A percentile compares a stretch with the other conserved stretches of the same genome.
These are phyloP conservation scores for Tagetes patula DNA, from an alignment of 129 eudicot genomes.

Conservation along the genomic window DNA sequence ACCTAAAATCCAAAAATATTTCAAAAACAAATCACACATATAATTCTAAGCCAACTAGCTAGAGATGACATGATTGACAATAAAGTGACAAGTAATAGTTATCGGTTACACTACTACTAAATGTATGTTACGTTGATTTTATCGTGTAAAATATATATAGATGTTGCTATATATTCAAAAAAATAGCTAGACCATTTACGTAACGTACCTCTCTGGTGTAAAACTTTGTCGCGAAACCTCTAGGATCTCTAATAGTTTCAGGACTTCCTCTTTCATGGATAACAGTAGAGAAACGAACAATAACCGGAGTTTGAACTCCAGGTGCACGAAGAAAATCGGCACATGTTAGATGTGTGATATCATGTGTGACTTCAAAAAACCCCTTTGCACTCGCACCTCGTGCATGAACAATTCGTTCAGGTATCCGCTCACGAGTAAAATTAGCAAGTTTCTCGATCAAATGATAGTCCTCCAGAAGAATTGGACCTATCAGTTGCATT, in stretches of 20 bases:
- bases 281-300: constrained; percentile 87
- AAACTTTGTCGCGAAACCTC: constrained; percentile 83
- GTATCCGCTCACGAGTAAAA: constrained; percentile 76
- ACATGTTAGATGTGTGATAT: constrained; percentile 68
- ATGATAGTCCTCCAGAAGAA: constrained; percentile 89
- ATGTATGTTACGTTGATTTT: too few species aligned
- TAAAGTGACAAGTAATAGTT: too few species aligned
- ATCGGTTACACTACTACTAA: too few species aligned
- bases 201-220: constrained; percentile 72
- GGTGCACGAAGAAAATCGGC: constrained; percentile 91
- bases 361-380: constrained; percentile 88
- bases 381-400: constrained; percentile 95
- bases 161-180: too few species aligned
- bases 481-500: constrained; percentile 52
- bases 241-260: constrained; percentile 81
- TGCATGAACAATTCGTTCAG: constrained; percentile 88
- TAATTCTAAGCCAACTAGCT: too few species aligned
- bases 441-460: constrained; percentile 81
- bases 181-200: too few species aligned
- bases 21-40: too few species aligned
- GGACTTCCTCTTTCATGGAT: constrained; percentile 94
- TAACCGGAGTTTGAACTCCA: constrained; percentile 85
- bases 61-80: too few species aligned
- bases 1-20: too few species aligned
- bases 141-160: too few species aligned